Evolutionary conservation across 1,284 basidiomycete species (phyloP).

Genomic region (Malassezia pachydermatis): DNA sequence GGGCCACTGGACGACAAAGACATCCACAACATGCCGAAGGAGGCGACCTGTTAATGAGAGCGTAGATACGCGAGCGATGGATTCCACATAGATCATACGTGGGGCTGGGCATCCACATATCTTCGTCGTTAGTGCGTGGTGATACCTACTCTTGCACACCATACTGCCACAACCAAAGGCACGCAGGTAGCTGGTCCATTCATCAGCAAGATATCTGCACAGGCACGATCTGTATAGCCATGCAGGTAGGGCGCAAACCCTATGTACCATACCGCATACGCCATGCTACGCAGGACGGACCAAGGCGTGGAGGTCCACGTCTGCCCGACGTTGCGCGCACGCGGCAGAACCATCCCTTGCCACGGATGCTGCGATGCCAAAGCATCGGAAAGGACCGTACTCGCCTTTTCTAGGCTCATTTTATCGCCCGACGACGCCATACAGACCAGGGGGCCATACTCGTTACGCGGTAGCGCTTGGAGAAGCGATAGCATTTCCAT

Average conservation of each 20-base stretch:
- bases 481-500: slow-evolving; percentile 71
- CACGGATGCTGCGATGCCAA: background rate
- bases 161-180: slow-evolving; percentile 63
- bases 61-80: slow-evolving; percentile 74
- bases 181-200: slow-evolving; percentile 95
- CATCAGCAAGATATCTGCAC: slow-evolving; percentile 70
- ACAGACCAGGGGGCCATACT: slow-evolving; percentile 70
- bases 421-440: slow-evolving; percentile 71
- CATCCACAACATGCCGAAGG: slow-evolving; percentile 69
- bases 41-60: slow-evolving; percentile 78
- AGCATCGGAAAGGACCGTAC: slow-evolving; percentile 56
- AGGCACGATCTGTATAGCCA: slow-evolving; percentile 27
- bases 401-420: slow-evolving; percentile 65
- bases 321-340: slow-evolving; percentile 57
- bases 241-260: slow-evolving; percentile 18
- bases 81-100: slow-evolving; percentile 77
- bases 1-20: slow-evolving; percentile 54
- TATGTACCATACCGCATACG: slow-evolving; percentile 25
- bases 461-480: slow-evolving; percentile 63
- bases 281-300: slow-evolving; percentile 19
- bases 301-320: slow-evolving; percentile 33
- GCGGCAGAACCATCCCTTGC: slow-evolving; percentile 54
- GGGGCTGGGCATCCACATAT: slow-evolving; percentile 66
- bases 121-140: slow-evolving; percentile 51
- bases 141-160: slow-evolving; percentile 62